Conservation (phyloP, 75 land plant genomes). For the Ceratopteris richardii region DNA sequence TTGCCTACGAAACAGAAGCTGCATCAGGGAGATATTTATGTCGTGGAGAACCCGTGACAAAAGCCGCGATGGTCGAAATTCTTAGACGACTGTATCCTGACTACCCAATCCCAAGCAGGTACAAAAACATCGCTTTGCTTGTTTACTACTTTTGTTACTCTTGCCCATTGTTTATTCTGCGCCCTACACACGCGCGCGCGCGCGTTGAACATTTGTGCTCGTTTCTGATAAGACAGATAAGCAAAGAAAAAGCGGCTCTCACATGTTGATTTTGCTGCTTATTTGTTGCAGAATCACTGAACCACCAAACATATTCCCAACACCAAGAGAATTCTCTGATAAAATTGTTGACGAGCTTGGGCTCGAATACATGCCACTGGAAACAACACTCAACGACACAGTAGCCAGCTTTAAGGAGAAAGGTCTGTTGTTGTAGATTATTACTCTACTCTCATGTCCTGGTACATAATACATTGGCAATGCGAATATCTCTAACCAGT, state of each 20-base stretch:
- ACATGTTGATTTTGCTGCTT: no score
- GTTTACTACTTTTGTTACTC: background rate
- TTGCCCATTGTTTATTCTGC: no score
- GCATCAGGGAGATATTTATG: constrained; percentile 64
- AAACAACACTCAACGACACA: constrained; percentile 41
- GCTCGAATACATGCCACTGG: constrained; percentile 34
- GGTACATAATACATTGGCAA: no score
- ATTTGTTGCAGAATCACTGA: background rate
- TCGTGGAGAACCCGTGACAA: constrained; percentile 10
- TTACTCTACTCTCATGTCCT: no score
- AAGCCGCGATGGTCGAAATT: constrained; percentile 31
- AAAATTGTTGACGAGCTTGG: constrained; percentile 45
- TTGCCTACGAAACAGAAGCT: constrained; percentile 40
- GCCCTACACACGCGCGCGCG: no score
- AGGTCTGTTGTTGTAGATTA: constrained; percentile 30
- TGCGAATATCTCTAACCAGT: no score
- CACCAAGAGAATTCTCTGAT: constrained; percentile 11
- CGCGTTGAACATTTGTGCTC: background rate
- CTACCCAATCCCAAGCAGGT: constrained; percentile 44
- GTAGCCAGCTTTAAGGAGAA: constrained; percentile 29
- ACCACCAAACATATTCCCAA: background rate
- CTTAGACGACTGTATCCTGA: constrained; percentile 42
- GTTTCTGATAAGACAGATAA: background rate
- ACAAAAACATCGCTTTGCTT: constrained; percentile 15
- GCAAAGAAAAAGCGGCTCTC: no score